Base-by-base conservation (phyloP, 2,329 filamentous ascomycete genomes). In the Paradendryphiella salina region DNA sequence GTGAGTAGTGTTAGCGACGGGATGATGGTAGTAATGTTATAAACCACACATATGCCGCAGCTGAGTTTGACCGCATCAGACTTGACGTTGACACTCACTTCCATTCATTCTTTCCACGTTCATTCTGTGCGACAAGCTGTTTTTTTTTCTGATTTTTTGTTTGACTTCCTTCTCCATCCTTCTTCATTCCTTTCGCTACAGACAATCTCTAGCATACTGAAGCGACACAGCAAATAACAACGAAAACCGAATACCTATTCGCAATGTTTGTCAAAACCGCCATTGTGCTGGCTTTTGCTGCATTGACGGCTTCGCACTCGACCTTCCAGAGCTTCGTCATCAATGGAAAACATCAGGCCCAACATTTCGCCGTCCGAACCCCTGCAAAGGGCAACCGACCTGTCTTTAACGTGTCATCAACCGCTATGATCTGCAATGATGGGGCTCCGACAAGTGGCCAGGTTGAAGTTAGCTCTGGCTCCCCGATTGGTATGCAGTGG, bases 381-480 rank as follows among this genome's bases (percentile, higher is more conserved):
- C 74, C 70, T 14, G 60, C 69, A 54, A 67, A 67, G 58, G 58
- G 56, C 57, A 75, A 74, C 66, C 65, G 66, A 60, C 71, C 71
- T 53, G 65, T 74, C 52, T 54, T 54, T 10, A 67, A 73, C 59
- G 70, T 73, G 46, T 69, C 66, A 37, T 71, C 67, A 14, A 47
- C 60, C 28, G 50, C 59, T 47, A 71, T 75, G 64, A 60, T 56
- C 46, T 75, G 71, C 66, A 74, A 75, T 52, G 66, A 65, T 41
- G 68, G 67, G 13, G 60, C 57, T 20, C 46, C 57, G 11, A 61
- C 63, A 33, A 54, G 72, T 4, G 70, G 77, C 61, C 74, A 75
- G 14, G 73, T 79, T 57, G 67, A 72, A 11, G 77, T 80, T 54
- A 76, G 76, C 40, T 73, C 60, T 53, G 80, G 80, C 48, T 76